Evolutionary conservation across 1,284 basidiomycete genomes (phyloP).

Genomic region (Pseudomicrostroma phylloplanum): DNA sequence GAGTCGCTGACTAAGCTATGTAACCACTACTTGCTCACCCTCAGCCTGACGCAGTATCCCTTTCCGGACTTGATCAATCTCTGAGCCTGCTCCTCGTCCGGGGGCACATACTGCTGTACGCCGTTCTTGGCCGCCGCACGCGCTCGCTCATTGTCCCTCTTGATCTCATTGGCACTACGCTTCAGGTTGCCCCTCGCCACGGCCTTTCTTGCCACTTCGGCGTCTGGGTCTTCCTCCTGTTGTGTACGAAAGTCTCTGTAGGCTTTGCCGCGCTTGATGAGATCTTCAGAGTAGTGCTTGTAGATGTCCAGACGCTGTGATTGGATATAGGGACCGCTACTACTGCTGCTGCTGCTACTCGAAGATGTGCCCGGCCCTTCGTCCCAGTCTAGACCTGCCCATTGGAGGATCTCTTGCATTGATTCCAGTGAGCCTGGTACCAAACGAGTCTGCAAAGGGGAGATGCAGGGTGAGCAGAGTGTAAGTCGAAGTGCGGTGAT

Average conservation of each 20-base stretch:
- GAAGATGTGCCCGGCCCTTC: conserved; percentile 60
- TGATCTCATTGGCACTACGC: no score
- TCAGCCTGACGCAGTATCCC: conserved; percentile 74
- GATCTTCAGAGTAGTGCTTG: conserved; percentile 63
- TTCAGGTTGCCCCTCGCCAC: no score
- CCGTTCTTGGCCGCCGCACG: no score
- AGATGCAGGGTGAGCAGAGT: no score
- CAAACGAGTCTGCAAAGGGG: conserved; percentile 15
- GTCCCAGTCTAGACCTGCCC: conserved; percentile 90
- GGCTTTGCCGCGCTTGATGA: conserved; percentile 77
- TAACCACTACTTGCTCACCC: conserved; percentile 58
- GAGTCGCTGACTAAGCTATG: no score
- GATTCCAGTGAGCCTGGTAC: conserved; percentile 78
- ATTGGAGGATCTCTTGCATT: conserved; percentile 68
- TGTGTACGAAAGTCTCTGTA: conserved; percentile 84
- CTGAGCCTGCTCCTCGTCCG: conserved; percentile 67
- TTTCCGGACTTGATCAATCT: conserved; percentile 69
- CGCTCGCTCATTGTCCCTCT: no score
- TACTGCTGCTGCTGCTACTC: conserved; percentile 65
- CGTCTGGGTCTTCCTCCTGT: background rate
- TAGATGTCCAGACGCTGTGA: conserved; percentile 85
- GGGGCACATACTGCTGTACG: conserved; percentile 69
- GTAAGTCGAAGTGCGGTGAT: no score
- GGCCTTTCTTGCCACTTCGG: no score
- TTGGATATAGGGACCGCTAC: conserved; percentile 58